phyloP scores from a whole-genome alignment of 148 eudicot genomes.

The Vaccinium vitisidaea region DNA sequence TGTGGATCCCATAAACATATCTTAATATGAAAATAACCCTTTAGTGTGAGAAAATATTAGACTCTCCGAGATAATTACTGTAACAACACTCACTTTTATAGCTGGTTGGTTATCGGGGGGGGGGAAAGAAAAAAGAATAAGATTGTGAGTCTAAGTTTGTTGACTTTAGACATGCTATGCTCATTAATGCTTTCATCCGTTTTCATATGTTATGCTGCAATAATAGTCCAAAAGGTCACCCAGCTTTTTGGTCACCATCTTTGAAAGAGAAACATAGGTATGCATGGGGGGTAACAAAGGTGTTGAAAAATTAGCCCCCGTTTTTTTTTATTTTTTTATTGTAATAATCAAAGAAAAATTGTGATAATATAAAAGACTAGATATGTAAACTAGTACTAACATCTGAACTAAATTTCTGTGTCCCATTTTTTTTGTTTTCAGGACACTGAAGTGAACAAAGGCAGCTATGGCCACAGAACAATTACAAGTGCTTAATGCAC shows the following conservation, averaged over 20 bases:
- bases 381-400: neutral
- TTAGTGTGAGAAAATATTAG: no score
- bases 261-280: neutral
- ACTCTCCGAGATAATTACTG: no score
- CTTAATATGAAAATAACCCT: no score
- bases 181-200: neutral
- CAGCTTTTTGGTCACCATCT: neutral
- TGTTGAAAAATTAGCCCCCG: neutral
- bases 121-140: no score
- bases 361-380: no score
- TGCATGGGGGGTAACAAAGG: neutral
- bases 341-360: neutral
- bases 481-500: neutral
- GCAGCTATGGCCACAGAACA: neutral
- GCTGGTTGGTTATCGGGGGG: no score
- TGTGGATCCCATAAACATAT: no score
- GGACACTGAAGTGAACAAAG: neutral
- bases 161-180: neutral
- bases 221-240: neutral
- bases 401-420: neutral
- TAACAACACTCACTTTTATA: no score
- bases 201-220: neutral
- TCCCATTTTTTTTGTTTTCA: neutral
- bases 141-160: neutral
- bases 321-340: neutral